These are phyloP conservation scores for Pichia deserticola DNA, from an alignment of 805 yeast genomes.

Conservation along the genomic window DNA sequence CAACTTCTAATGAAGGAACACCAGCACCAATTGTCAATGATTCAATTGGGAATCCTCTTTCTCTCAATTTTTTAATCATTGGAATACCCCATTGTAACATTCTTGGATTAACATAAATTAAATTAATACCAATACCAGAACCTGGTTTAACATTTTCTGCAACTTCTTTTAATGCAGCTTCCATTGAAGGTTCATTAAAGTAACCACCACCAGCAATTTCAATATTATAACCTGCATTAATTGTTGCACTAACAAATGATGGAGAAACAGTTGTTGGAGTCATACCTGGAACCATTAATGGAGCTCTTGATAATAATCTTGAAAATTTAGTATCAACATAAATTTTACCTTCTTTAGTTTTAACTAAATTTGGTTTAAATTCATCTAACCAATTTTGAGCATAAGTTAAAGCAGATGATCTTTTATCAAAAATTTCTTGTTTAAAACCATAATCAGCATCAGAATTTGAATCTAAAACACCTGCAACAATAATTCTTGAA, in stretches of 20 bases:
- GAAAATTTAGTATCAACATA: conserved; percentile 93
- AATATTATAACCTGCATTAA: conserved; percentile 94
- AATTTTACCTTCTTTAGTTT: conserved; percentile 64
- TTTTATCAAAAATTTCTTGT: conserved; percentile 83
- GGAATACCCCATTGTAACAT: conserved; percentile 99
- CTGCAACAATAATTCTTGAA: conserved; percentile 87
- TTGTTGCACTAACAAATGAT: conserved; percentile 86
- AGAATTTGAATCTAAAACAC: conserved; percentile 65
- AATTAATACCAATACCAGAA: conserved; percentile 82
- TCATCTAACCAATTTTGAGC: conserved; percentile 90
- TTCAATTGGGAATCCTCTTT: conserved; percentile 91
- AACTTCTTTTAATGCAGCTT: conserved; percentile 67
- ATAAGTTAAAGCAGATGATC: conserved; percentile 57
- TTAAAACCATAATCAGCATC: conserved; percentile 92
- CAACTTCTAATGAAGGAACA: conserved; percentile 97
- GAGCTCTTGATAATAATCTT: conserved; percentile 86
- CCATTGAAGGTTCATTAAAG: conserved; percentile 65
- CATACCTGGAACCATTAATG: conserved; percentile 98
- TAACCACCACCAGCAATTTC: conserved; percentile 99
- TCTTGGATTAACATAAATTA: conserved; percentile 93
- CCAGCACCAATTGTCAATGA: conserved; percentile 98
- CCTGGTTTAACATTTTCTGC: conserved; percentile 71
- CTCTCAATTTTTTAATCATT: conserved; percentile 79
- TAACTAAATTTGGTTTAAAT: conserved; percentile 77
- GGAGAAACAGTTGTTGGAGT: conserved; percentile 97